Conservation (phyloP, 139 green algal genomes). For the Chloropicon primus region DNA sequence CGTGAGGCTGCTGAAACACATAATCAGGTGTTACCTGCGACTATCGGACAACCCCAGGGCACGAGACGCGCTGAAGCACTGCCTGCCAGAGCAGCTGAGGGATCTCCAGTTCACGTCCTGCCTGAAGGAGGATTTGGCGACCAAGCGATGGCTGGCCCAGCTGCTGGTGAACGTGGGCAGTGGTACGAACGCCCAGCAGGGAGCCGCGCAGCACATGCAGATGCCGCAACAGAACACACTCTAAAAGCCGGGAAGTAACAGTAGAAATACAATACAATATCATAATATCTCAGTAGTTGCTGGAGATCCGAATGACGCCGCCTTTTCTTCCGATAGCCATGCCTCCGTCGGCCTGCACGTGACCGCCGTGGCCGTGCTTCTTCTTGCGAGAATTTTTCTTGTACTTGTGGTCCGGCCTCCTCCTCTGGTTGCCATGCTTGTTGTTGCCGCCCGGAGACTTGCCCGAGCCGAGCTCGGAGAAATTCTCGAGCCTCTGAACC, state of each 20-base stretch:
- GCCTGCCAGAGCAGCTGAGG: conserved; percentile 77
- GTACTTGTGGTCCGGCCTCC: conserved; percentile 13
- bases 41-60: conserved; percentile 78
- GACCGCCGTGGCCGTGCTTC: background rate
- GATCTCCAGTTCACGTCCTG: conserved; percentile 78
- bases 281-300: conserved; percentile 1
- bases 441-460: background rate
- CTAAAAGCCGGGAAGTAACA: background rate
- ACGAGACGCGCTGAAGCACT: conserved; percentile 82
- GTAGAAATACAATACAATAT: background rate
- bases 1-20: conserved; percentile 95
- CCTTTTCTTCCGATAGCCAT: conserved; percentile 1
- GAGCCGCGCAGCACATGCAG: conserved; percentile 42
- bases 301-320: background rate
- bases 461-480: background rate
- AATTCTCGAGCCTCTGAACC: background rate
- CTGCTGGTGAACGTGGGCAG: conserved; percentile 86
- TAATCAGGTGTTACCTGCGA: conserved; percentile 95
- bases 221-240: background rate
- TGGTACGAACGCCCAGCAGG: conserved; percentile 32
- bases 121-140: conserved; percentile 87
- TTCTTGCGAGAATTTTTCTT: conserved; percentile 9
- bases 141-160: conserved; percentile 76
- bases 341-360: background rate
- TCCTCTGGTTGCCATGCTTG: background rate